Evolutionary conservation across 73 alveolate species (phyloP).

Genomic region (Diophrys appendiculata): DNA sequence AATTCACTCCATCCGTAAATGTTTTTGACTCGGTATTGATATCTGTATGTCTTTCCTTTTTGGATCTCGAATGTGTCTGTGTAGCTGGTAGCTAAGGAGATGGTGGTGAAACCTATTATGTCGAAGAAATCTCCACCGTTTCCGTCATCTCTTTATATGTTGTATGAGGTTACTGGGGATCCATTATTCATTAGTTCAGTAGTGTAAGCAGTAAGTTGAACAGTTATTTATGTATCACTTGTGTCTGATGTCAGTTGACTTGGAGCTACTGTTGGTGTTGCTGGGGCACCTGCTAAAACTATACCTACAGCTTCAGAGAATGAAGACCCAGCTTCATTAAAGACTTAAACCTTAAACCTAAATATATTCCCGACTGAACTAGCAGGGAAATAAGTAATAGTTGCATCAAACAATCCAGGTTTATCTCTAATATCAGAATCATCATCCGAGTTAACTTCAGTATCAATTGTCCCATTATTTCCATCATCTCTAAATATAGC

Average conservation of each 20-base stretch:
- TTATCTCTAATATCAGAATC: conserved; percentile 31
- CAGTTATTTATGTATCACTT: conserved; percentile 1
- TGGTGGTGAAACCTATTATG: conserved; percentile 10
- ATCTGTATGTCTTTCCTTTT: conserved; percentile 38
- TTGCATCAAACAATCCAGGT: conserved; percentile 38
- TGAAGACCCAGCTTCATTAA: conserved; percentile 28
- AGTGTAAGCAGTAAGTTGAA: conserved; percentile 4
- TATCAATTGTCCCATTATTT: conserved; percentile 13
- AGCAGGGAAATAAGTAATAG: conserved; percentile 41
- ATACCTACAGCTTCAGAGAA: conserved; percentile 32
- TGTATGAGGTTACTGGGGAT: conserved; percentile 23
- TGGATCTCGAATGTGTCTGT: conserved; percentile 10
- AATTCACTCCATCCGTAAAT: conserved; percentile 41
- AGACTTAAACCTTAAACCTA: conserved; percentile 31
- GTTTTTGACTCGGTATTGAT: conserved; percentile 37
- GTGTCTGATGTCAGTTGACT: not conserved
- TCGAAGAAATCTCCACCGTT: conserved; percentile 29
- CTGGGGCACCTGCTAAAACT: conserved; percentile 49
- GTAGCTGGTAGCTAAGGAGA: conserved; percentile 15
- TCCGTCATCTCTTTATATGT: conserved; percentile 59
- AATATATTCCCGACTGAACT: conserved; percentile 36
- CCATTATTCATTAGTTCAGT: conserved; percentile 43
- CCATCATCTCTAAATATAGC: conserved; percentile 65
- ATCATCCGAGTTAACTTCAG: conserved; percentile 11
- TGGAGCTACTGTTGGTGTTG: conserved; percentile 30